Evolutionary conservation across 1,284 basidiomycete species (phyloP).

Genomic region (Ustilago crameri): DNA sequence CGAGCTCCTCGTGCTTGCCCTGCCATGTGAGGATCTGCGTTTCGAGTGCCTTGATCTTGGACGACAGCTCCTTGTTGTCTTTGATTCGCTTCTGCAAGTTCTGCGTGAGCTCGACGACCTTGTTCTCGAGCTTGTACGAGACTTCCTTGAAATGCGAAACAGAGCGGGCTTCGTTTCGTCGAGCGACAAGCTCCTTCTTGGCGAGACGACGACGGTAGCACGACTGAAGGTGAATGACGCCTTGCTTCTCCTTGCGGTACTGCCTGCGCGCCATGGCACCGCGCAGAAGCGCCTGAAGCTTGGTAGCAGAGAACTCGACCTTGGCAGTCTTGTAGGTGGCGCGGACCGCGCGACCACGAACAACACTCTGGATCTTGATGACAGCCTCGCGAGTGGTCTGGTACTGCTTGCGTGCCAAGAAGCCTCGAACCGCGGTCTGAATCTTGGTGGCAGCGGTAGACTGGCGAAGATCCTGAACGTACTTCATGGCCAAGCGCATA

Average conservation of each 20-base stretch:
- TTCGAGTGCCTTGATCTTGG: conserved; percentile 81
- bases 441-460: conserved; percentile 81
- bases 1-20: conserved; percentile 88
- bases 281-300: conserved; percentile 85
- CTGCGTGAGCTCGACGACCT: conserved; percentile 98
- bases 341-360: conserved; percentile 84
- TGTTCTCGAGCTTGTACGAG: conserved; percentile 97
- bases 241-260: conserved; percentile 77
- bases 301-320: conserved; percentile 76
- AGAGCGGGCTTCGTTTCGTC: conserved; percentile 91
- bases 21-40: conserved; percentile 86
- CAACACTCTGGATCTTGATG: conserved; percentile 81
- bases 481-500: conserved; percentile 79
- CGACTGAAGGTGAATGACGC: conserved; percentile 88
- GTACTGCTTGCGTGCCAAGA: conserved; percentile 79
- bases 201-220: conserved; percentile 90
- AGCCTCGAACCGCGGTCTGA: conserved; percentile 80
- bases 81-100: conserved; percentile 88
- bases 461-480: conserved; percentile 79
- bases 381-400: conserved; percentile 76
- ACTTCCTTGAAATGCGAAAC: conserved; percentile 99
- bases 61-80: conserved; percentile 89
- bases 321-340: conserved; percentile 75
- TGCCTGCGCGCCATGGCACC: conserved; percentile 78
- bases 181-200: conserved; percentile 81